phyloP scores from a whole-genome alignment of 2,329 filamentous ascomycete genomes.

The Stemphylium vesicarium region DNA sequence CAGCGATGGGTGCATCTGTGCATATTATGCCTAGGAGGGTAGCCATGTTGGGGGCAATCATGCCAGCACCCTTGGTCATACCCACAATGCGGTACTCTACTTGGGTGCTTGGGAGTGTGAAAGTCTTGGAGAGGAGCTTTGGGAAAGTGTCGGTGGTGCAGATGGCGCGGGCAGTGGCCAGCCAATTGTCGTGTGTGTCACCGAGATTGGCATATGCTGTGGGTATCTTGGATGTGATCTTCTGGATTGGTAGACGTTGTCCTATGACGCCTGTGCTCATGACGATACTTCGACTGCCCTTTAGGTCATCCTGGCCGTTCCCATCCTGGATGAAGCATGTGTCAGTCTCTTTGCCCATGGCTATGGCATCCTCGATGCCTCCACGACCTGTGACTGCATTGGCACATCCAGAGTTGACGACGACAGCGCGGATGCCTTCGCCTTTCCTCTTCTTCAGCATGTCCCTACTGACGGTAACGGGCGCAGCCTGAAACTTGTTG shows the following conservation, averaged over 20 bases:
- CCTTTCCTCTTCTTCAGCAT: constrained; percentile 72
- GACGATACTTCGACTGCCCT: constrained; percentile 74
- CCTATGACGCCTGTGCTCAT: constrained; percentile 99
- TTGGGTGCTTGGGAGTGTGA: constrained; percentile 81
- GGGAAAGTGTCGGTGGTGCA: constrained; percentile 99
- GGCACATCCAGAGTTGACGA: constrained; percentile 95
- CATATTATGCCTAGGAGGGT: constrained; percentile 90
- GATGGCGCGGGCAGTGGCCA: constrained; percentile 85
- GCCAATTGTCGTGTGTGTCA: constrained; percentile 82
- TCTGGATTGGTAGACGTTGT: constrained; percentile 87
- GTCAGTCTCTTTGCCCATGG: constrained; percentile 83
- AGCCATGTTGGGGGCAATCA: constrained; percentile 99
- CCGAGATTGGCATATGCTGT: constrained; percentile 74
- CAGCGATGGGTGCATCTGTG: constrained; percentile 83
- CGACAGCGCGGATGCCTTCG: constrained; percentile 75
- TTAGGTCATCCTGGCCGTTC: constrained; percentile 49
- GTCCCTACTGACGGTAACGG: constrained; percentile 82
- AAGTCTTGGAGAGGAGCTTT: constrained; percentile 86
- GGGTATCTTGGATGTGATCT: constrained; percentile 84
- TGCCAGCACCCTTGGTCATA: constrained; percentile 97
- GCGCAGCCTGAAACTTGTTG: constrained; percentile 97
- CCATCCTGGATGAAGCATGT: constrained; percentile 57
- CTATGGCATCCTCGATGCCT: constrained; percentile 83
- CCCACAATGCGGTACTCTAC: constrained; percentile 84
- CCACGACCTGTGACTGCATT: constrained; percentile 95